Percentiles rank a stretch among this genome's conserved stretches.
Conservation (phyloP, 768 basidiomycete genomes). For the Clitopilus hobsonii region DNA sequence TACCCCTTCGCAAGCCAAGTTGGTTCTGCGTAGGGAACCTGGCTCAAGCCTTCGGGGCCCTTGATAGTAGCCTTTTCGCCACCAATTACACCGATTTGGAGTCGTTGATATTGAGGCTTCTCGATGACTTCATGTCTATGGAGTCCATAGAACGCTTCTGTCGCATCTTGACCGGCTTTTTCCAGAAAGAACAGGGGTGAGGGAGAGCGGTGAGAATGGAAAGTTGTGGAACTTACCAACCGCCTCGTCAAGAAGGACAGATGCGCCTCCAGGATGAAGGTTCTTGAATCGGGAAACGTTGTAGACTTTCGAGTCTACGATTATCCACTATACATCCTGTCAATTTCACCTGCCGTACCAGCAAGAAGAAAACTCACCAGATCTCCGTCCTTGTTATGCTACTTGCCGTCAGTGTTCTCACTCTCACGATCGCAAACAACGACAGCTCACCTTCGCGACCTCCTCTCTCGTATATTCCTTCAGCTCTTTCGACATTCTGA, state of each 20-base stretch:
- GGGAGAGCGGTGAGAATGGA: background rate
- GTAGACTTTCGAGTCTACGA: conserved; percentile 81
- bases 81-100: conserved; percentile 60
- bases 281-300: conserved; percentile 74
- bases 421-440: too few species aligned
- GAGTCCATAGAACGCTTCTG: conserved; percentile 74
- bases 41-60: conserved; percentile 43
- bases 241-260: conserved; percentile 69
- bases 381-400: conserved; percentile 81
- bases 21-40: conserved; percentile 78
- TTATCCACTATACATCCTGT: conserved; percentile 54
- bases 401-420: too few species aligned
- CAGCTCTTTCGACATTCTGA: background rate
- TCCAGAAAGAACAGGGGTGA: background rate
- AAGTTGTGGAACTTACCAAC: conserved; percentile 43
- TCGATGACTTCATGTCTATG: conserved; percentile 69
- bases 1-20: conserved; percentile 66
- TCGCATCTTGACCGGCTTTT: conserved; percentile 78
- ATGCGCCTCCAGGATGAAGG: conserved; percentile 78
- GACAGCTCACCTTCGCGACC: conserved; percentile 75
- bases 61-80: conserved; percentile 52
- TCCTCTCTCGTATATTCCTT: conserved; percentile 47
- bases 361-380: conserved; percentile 32
- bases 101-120: conserved; percentile 58
- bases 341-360: background rate